Base-by-base conservation (phyloP, 345 rosid species). In the Gossypium stocksii region DNA sequence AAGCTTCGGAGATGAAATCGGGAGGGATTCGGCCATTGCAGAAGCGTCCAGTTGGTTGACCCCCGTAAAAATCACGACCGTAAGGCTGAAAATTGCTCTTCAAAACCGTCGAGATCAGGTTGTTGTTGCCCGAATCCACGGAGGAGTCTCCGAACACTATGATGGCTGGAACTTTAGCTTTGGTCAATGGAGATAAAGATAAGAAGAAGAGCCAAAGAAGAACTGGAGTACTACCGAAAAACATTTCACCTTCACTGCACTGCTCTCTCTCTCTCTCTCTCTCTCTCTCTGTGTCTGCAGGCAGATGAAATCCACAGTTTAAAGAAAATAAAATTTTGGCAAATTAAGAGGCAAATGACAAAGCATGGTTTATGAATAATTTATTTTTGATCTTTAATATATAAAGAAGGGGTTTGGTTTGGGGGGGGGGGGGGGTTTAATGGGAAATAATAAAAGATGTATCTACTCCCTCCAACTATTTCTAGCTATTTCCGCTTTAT, bases 111-210 rank as follows among this genome's bases (percentile, higher is more conserved):
- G 77, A 17, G 44, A 87, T 82, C 70, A 2, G 61, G 62, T 87
- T 87, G 81, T 87, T 87, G 77, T 87, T 87, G 27, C 88, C 89
- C 2, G 91, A 46, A 49, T 87, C 91, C 9, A 87, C 91, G 7
- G 87, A 77, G 1, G 91, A 87, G 68, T 87, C 91, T 14, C 91
- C 91, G 16, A 87, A 87, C 65, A 87, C 91, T 11, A 87, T 85
- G 66, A 87, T 2, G 7, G 89, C 89, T 0, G 89, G 85, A 19
- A 85, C 83, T 65, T 80, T 71, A 12, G 81, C 78, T 60, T 8
- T 53, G 53, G 71, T 70, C 17, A 2, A 1, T 9, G 9, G 20
- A 49, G 44, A 14, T 27, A 76, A 45, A 51, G 45, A 57, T n/a
- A 71, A 27, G 62, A 76, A 43, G 62, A 76, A 41, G 17, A 75